A percentile compares a stretch with the other conserved stretches of the same genome.
Evolutionary conservation across 176 grass and related monocot species (phyloP).

Genomic region (Poa annua): DNA sequence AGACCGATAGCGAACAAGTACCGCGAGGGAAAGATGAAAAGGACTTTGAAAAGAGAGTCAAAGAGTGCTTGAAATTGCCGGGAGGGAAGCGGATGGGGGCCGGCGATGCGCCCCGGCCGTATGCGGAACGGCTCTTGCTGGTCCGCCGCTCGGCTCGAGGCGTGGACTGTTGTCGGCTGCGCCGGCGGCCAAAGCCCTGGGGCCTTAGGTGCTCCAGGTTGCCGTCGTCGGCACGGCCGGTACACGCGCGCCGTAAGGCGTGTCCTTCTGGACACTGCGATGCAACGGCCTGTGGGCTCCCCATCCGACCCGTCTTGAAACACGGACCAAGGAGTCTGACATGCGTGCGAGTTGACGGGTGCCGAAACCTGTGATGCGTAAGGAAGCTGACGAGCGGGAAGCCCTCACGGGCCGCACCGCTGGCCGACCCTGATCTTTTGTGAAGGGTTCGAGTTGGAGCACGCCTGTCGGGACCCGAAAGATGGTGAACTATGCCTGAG

Average conservation of each 20-base stretch:
- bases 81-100: conserved; percentile 73
- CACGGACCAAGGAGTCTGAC: conserved; percentile 72
- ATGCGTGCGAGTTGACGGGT: conserved; percentile 46
- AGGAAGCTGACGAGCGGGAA: conserved; percentile 1
- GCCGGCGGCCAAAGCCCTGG: too few relatives aligned
- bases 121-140: conserved; percentile 38
- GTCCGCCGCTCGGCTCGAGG: conserved; percentile 45
- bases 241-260: too few relatives aligned
- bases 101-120: conserved; percentile 51
- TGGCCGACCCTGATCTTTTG: conserved; percentile 63
- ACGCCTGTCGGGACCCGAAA: conserved; percentile 61
- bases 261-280: background rate
- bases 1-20: too few relatives aligned
- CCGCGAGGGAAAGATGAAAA: too few relatives aligned
- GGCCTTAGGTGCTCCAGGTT: too few relatives aligned
- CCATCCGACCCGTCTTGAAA: conserved; percentile 81
- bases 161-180: too few relatives aligned
- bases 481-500: conserved; percentile 74
- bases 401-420: conserved; percentile 37
- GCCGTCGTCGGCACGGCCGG: too few relatives aligned
- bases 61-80: conserved; percentile 66
- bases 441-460: conserved; percentile 76
- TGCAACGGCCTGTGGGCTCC: conserved; percentile 46
- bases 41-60: conserved; percentile 4
- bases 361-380: background rate